These are phyloP conservation scores for Obba rivulosa DNA, from an alignment of 768 basidiomycete species.

Conservation along the genomic window DNA sequence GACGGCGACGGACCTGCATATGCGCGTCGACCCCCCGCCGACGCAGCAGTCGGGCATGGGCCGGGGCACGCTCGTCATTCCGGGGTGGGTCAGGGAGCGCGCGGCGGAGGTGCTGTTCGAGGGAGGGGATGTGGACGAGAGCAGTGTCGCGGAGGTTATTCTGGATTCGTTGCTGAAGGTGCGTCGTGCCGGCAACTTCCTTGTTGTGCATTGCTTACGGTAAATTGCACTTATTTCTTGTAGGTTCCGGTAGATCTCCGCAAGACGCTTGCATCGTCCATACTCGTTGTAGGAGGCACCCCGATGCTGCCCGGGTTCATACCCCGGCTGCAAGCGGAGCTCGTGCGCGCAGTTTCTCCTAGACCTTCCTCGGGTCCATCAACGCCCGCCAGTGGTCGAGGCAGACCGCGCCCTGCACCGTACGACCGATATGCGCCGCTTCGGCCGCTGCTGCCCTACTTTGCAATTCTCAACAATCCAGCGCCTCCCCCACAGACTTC, in stretches of 20 bases:
- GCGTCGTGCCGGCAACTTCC: not conserved
- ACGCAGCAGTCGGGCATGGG: conserved; percentile 69
- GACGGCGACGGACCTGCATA: conserved; percentile 66
- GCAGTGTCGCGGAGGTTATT: conserved; percentile 76
- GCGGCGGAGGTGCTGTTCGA: conserved; percentile 89
- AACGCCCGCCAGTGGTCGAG: conserved; percentile 32
- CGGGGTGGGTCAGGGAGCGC: conserved; percentile 93
- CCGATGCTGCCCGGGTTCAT: conserved; percentile 92
- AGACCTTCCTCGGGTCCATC: conserved; percentile 32
- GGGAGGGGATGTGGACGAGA: conserved; percentile 84
- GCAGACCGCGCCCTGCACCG: conserved; percentile 36
- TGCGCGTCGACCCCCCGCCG: conserved; percentile 63
- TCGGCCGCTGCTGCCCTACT: conserved; percentile 61
- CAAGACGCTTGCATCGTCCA: conserved; percentile 74
- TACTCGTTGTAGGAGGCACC: conserved; percentile 86
- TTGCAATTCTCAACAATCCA: conserved; percentile 86
- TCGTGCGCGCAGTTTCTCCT: conserved; percentile 55
- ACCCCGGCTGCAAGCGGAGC: conserved; percentile 75
- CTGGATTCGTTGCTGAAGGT: conserved; percentile 80
- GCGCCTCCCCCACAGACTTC: conserved; percentile 44
- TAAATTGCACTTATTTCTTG: not conserved
- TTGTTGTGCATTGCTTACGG: not conserved
- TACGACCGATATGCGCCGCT: conserved; percentile 76
- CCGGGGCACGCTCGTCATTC: conserved; percentile 73
- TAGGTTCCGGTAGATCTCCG: conserved; percentile 90